Conservation (phyloP, 371 early-diverging fungal genomes). For the Lichtheimia ramosa region DNA sequence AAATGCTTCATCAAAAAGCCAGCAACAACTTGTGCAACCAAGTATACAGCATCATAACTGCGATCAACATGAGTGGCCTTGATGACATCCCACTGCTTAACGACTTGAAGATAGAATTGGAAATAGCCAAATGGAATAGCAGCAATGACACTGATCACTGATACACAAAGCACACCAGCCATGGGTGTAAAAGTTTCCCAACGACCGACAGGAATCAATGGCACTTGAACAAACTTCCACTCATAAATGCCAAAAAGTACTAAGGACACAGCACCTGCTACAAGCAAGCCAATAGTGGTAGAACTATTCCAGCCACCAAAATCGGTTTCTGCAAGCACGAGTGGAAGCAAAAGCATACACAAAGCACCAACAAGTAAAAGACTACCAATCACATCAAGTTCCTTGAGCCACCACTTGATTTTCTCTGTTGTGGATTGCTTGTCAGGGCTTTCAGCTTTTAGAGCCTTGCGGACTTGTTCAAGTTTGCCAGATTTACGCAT, state of each 20-base stretch:
- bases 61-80: slow-evolving; percentile 34
- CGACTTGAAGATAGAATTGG: slow-evolving; percentile 38
- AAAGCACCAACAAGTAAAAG: slow-evolving; percentile 37
- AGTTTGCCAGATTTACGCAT: slow-evolving; percentile 11
- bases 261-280: slow-evolving; percentile 23
- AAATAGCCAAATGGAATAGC: slow-evolving; percentile 43
- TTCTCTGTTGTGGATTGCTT: slow-evolving; percentile 2
- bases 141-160: slow-evolving; percentile 38
- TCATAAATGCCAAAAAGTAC: slow-evolving; percentile 37
- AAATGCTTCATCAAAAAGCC: slow-evolving; percentile 37
- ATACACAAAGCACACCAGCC: slow-evolving; percentile 34
- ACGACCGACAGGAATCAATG: slow-evolving; percentile 40
- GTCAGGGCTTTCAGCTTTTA: slow-evolving; percentile 7
- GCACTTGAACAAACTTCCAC: slow-evolving; percentile 26
- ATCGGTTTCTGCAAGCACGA: slow-evolving; percentile 35
- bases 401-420: slow-evolving; percentile 28
- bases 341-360: slow-evolving; percentile 37
- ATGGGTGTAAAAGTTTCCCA: slow-evolving; percentile 40
- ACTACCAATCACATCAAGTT: slow-evolving; percentile 44
- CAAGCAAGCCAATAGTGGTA: slow-evolving; percentile 28
- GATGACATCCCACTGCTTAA: slow-evolving; percentile 23
- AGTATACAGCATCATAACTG: slow-evolving; percentile 40
- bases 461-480: background rate
- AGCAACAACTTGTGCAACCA: slow-evolving; percentile 28
- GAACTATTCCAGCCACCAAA: slow-evolving; percentile 41